These are phyloP conservation scores for Ophiostoma piceae DNA, from an alignment of 2,329 filamentous ascomycete genomes.

Conservation along the genomic window DNA sequence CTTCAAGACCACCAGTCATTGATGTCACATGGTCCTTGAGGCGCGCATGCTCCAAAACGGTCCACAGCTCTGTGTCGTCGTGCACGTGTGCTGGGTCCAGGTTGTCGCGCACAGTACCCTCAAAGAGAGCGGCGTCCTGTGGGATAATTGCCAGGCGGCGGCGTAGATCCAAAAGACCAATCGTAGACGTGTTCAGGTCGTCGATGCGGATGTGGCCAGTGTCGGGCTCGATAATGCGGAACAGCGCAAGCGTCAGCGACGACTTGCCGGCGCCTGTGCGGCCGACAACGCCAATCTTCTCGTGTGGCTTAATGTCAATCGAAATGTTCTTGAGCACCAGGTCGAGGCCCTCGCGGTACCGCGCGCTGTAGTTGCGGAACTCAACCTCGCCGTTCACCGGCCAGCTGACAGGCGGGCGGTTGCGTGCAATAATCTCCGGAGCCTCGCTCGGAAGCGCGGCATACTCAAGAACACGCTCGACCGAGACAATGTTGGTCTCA, in stretches of 20 bases:
- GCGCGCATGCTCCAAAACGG: slow-evolving; percentile 83
- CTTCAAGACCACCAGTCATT: slow-evolving; percentile 88
- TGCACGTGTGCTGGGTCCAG: slow-evolving; percentile 91
- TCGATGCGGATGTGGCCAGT: slow-evolving; percentile 86
- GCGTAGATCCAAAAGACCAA: slow-evolving; percentile 83
- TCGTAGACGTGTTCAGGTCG: slow-evolving; percentile 78
- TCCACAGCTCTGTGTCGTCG: slow-evolving; percentile 97
- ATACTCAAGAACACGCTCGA: slow-evolving; percentile 96
- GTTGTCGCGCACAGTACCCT: slow-evolving; percentile 72
- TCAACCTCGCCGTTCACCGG: slow-evolving; percentile 81
- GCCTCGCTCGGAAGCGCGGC: slow-evolving; percentile 86
- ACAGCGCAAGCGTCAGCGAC: slow-evolving; percentile 84
- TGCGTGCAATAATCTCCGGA: slow-evolving; percentile 84
- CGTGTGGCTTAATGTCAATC: slow-evolving; percentile 86
- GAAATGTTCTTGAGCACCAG: slow-evolving; percentile 90
- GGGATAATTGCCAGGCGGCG: slow-evolving; percentile 92
- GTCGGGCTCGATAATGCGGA: slow-evolving; percentile 88
- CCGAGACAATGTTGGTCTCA: slow-evolving; percentile 99
- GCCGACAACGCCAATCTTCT: slow-evolving; percentile 97
- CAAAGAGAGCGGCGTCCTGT: slow-evolving; percentile 90
- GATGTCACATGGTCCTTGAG: slow-evolving; percentile 81
- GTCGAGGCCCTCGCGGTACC: slow-evolving; percentile 84
- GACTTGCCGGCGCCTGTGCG: slow-evolving; percentile 95
- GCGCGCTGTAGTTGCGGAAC: slow-evolving; percentile 90
- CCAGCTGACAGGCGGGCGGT: slow-evolving; percentile 84